A percentile compares a stretch with the other conserved stretches of the same genome.
Conservation (phyloP, 2,329 filamentous ascomycete genomes). For the Apiospora marii region DNA sequence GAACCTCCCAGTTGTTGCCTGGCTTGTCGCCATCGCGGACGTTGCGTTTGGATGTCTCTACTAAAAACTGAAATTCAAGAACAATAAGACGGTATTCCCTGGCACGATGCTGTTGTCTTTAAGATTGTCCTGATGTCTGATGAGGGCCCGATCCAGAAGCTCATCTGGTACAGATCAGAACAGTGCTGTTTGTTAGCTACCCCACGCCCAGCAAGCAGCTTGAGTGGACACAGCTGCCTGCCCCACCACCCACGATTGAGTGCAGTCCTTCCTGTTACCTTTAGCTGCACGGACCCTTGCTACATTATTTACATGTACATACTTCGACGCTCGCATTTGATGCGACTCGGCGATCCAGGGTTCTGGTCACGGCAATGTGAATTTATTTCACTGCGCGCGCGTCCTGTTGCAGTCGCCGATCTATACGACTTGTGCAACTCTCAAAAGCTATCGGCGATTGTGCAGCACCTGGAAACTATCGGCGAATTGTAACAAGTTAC, state of each 20-base stretch:
- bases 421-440: background rate
- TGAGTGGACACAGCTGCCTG: background rate
- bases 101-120: background rate
- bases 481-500: background rate
- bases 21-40: constrained; percentile 5
- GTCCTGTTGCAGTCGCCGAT: background rate
- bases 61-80: background rate
- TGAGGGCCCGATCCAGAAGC: background rate
- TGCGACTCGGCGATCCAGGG: background rate
- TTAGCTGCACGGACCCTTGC: background rate
- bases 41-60: background rate
- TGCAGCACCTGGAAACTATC: background rate
- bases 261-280: background rate
- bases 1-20: constrained; percentile 30
- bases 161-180: background rate
- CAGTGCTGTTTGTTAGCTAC: constrained; percentile 3
- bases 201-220: background rate
- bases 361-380: background rate
- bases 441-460: background rate
- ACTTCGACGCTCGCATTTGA: background rate
- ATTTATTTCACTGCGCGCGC: background rate
- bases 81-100: background rate
- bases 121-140: background rate
- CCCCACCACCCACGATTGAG: background rate
- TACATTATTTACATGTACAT: background rate